These are phyloP conservation scores for Yarrowia sp. DNA, from an alignment of 805 yeast genomes.

Conservation along the genomic window DNA sequence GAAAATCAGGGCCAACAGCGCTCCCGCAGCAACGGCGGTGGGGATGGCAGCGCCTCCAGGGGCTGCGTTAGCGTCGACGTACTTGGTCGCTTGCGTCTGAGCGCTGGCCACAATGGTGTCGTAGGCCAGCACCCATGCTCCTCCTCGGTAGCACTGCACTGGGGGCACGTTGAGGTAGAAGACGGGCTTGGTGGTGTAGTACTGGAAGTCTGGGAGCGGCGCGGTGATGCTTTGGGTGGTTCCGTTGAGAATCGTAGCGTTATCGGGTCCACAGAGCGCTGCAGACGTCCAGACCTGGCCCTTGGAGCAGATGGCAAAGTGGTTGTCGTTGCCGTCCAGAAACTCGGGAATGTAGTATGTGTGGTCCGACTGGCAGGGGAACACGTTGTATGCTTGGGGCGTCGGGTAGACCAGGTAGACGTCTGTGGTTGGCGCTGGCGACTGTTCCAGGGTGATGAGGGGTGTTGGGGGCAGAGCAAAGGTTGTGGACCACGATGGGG, in stretches of 20 bases:
- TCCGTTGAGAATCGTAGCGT: background rate
- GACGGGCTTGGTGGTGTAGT: conserved; percentile 23
- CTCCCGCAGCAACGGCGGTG: conserved; percentile 9
- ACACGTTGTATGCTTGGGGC: conserved; percentile 34
- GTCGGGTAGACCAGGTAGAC: conserved; percentile 32
- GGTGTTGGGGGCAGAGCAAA: conserved; percentile 16
- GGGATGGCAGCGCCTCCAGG: conserved; percentile 1
- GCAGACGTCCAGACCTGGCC: conserved; percentile 33
- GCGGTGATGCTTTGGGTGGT: conserved; percentile 9
- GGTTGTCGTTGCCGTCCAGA: conserved; percentile 41
- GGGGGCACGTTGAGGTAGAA: conserved; percentile 32
- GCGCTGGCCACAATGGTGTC: conserved; percentile 22
- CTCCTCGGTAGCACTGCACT: conserved; percentile 35
- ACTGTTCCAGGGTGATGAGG: conserved; percentile 20
- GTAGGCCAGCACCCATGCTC: conserved; percentile 32
- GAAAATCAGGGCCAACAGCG: conserved; percentile 16
- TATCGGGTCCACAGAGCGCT: conserved; percentile 16
- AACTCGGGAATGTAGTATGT: conserved; percentile 32
- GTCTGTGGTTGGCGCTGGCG: conserved; percentile 26
- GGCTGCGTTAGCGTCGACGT: conserved; percentile 31
- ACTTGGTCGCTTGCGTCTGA: background rate
- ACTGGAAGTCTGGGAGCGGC: conserved; percentile 16
- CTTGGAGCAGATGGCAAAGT: conserved; percentile 31
- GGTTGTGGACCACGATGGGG: conserved; percentile 21
- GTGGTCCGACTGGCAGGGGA: conserved; percentile 36